phyloP scores from a whole-genome alignment of 2,329 filamentous ascomycete species.

The Penicillium thymicola region DNA sequence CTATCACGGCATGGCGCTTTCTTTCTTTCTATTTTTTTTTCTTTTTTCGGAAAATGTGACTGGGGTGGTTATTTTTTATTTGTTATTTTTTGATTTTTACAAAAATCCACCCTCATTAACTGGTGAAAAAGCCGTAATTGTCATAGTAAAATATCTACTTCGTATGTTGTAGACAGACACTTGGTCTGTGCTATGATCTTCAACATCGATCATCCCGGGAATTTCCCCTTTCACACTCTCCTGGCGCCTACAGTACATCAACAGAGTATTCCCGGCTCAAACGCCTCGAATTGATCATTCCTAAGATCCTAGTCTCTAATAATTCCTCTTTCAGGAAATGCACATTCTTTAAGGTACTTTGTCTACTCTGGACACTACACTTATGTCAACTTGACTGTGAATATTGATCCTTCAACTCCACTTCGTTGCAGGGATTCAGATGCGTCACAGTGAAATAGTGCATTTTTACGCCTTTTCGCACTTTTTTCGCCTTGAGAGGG shows the following conservation, averaged over 20 bases:
- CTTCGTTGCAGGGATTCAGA: constrained; percentile 22
- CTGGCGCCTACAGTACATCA: neutral
- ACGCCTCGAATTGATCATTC: neutral
- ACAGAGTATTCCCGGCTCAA: neutral
- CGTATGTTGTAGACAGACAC: neutral
- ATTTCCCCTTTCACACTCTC: neutral
- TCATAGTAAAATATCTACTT: neutral
- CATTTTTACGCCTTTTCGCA: constrained; percentile 9
- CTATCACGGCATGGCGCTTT: constrained; percentile 9
- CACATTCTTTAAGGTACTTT: neutral
- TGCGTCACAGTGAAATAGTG: constrained; percentile 19
- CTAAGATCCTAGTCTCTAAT: neutral
- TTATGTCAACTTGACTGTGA: neutral
- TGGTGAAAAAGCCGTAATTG: neutral
- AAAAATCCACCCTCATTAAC: neutral
- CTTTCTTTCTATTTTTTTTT: neutral
- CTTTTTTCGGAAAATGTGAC: neutral
- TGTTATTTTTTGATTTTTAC: neutral
- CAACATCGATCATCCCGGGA: neutral
- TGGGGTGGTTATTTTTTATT: neutral
- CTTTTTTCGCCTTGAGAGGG: constrained; percentile 7
- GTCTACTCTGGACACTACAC: neutral
- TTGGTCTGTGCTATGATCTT: neutral
- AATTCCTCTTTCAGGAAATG: neutral
- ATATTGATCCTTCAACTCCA: constrained; percentile 9